These are phyloP conservation scores for Hanseniaspora occidentalis DNA, from an alignment of 805 yeast species.

Conservation along the genomic window DNA sequence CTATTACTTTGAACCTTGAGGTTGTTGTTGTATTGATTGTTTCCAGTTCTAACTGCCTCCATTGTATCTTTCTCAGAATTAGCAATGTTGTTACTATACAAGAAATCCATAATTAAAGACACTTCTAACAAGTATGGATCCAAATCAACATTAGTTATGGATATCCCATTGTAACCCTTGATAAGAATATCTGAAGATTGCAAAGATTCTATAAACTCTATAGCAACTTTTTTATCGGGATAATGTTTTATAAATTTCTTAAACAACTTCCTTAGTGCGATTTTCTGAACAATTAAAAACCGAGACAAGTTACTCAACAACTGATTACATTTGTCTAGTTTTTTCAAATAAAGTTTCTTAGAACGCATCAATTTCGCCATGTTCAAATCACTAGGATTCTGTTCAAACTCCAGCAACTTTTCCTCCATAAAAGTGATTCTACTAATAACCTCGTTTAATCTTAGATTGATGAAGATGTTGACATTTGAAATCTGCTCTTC, in stretches of 20 bases:
- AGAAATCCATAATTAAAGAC: constrained; percentile 30
- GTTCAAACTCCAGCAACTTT: constrained; percentile 13
- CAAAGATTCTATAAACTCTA: constrained; percentile 9
- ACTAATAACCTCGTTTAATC: constrained; percentile 20
- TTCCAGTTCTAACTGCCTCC: background rate
- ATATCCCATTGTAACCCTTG: constrained; percentile 28
- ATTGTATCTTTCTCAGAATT: background rate
- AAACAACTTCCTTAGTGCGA: constrained; percentile 47
- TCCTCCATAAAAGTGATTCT: constrained; percentile 18
- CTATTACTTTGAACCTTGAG: too few species aligned
- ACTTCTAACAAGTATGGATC: constrained; percentile 37
- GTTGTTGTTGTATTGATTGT: background rate
- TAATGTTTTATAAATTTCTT: constrained; percentile 32
- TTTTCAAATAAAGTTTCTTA: constrained; percentile 10
- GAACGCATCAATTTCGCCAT: constrained; percentile 7
- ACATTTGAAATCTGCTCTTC: constrained; percentile 16
- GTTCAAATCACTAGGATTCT: constrained; percentile 1
- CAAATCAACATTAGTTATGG: constrained; percentile 38
- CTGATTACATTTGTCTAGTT: constrained; percentile 16
- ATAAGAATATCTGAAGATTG: constrained; percentile 10
- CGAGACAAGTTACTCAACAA: constrained; percentile 42
- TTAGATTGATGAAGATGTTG: constrained; percentile 18
- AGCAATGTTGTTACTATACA: constrained; percentile 8
- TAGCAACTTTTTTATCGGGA: constrained; percentile 11
- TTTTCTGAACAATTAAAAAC: constrained; percentile 46